Percentiles rank a stretch among this genome's conserved stretches.
phyloP scores from a whole-genome alignment of 2,329 filamentous ascomycete species.

The Penicillium sp. region DNA sequence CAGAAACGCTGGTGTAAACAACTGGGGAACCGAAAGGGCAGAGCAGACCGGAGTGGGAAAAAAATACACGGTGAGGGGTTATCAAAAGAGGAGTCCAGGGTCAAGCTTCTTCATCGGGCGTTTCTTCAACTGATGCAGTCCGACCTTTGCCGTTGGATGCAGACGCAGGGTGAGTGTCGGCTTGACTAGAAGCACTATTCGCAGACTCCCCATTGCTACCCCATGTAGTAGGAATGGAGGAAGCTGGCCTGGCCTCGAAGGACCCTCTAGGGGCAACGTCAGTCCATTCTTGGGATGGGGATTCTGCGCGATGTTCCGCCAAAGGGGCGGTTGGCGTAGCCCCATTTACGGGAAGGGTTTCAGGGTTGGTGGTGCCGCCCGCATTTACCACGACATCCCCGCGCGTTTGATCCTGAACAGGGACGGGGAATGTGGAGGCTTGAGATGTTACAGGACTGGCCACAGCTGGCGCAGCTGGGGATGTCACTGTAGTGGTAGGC shows the following conservation, averaged over 20 bases:
- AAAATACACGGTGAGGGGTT: slow-evolving; percentile 3
- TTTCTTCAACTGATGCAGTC: slow-evolving; percentile 38
- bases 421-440: neutral
- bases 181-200: neutral
- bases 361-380: neutral
- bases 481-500: slow-evolving; percentile 1
- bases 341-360: neutral
- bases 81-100: neutral
- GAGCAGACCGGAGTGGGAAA: neutral
- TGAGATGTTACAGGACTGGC: neutral
- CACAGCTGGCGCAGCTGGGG: slow-evolving; percentile 1
- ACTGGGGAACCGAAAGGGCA: slow-evolving; percentile 1
- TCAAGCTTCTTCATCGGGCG: slow-evolving; percentile 29
- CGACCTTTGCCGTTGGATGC: slow-evolving; percentile 36
- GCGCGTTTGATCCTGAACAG: neutral
- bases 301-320: slow-evolving; percentile 17
- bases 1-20: slow-evolving; percentile 19
- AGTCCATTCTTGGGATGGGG: slow-evolving; percentile 33
- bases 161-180: slow-evolving; percentile 20
- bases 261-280: slow-evolving; percentile 21
- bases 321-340: slow-evolving; percentile 6
- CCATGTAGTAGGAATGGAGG: slow-evolving; percentile 16
- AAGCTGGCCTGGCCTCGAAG: slow-evolving; percentile 16
- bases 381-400: neutral
- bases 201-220: slow-evolving; percentile 5